Conservation (phyloP, 768 basidiomycete species). For the Mycena vulgaris region DNA sequence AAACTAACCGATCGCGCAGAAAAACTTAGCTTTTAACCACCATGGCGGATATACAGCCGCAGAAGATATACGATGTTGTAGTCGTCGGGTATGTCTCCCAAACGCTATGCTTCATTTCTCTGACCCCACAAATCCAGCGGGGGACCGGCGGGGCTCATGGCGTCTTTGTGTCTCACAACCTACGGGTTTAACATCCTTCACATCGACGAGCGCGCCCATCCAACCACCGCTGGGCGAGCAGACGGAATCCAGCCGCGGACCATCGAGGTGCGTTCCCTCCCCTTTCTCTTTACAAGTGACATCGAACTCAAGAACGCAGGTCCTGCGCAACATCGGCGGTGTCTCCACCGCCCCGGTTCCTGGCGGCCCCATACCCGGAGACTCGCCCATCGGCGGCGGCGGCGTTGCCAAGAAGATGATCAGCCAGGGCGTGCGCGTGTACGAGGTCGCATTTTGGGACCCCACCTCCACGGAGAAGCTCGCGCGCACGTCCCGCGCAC, state of each 20-base stretch:
- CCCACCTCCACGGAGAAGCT: constrained; percentile 39
- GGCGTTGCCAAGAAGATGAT: constrained; percentile 40
- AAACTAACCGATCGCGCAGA: no score
- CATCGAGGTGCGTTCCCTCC: constrained; percentile 51
- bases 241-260: constrained; percentile 72
- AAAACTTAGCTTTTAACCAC: neutral
- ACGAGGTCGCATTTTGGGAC: constrained; percentile 40
- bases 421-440: constrained; percentile 35
- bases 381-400: constrained; percentile 32
- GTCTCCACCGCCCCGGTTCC: constrained; percentile 33
- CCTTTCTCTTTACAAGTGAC: no score
- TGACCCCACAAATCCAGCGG: constrained; percentile 16
- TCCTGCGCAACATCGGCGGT: constrained; percentile 39
- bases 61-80: constrained; percentile 37
- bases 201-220: constrained; percentile 37
- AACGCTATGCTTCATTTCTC: neutral
- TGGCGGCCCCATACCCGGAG: constrained; percentile 26
- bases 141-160: constrained; percentile 38
- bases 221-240: constrained; percentile 61
- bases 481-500: constrained; percentile 45
- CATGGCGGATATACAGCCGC: constrained; percentile 28
- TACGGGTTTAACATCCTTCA: constrained; percentile 39
- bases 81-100: constrained; percentile 34
- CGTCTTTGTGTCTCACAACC: constrained; percentile 39
- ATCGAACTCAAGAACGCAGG: constrained; percentile 13